phyloP scores from a whole-genome alignment of 2,329 filamentous ascomycete species.

The Beauveria varroae region DNA sequence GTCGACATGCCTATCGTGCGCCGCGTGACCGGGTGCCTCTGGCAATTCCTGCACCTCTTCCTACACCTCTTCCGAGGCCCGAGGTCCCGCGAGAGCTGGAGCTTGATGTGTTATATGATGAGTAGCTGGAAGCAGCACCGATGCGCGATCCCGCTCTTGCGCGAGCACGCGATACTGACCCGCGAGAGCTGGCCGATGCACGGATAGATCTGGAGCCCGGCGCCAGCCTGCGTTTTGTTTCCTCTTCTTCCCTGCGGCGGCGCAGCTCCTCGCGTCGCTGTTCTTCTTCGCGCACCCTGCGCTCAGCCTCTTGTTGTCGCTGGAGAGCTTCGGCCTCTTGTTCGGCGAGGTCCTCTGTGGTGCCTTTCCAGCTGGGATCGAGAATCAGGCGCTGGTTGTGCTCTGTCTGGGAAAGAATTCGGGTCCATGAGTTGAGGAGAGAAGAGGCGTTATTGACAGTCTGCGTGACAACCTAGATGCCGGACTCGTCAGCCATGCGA shows the following conservation, averaged over 20 bases:
- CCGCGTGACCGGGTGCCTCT: constrained; percentile 26
- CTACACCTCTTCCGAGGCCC: constrained; percentile 27
- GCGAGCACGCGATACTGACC: constrained; percentile 23
- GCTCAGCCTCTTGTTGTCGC: constrained; percentile 69
- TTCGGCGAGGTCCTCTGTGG: constrained; percentile 77
- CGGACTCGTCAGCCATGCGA: constrained; percentile 11
- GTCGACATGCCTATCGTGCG: constrained; percentile 18
- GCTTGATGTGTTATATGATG: constrained; percentile 20
- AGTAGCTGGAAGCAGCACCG: constrained; percentile 19
- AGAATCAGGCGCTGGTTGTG: constrained; percentile 92
- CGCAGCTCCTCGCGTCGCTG: constrained; percentile 64
- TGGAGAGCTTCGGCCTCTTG: constrained; percentile 71
- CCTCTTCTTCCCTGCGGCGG: constrained; percentile 56
- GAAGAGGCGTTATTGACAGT: constrained; percentile 85
- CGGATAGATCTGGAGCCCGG: constrained; percentile 23
- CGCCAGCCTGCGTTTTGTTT: constrained; percentile 30
- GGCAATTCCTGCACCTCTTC: constrained; percentile 25
- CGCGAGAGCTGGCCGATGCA: constrained; percentile 20
- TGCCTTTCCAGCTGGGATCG: constrained; percentile 83
- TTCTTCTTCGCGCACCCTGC: constrained; percentile 71
- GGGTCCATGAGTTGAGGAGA: constrained; percentile 89
- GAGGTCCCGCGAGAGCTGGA: constrained; percentile 26
- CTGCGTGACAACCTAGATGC: constrained; percentile 60
- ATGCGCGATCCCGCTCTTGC: constrained; percentile 17
- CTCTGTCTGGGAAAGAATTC: constrained; percentile 93